Conservation (phyloP, 164 flowering plant species). For the Aristolochia contorta region DNA sequence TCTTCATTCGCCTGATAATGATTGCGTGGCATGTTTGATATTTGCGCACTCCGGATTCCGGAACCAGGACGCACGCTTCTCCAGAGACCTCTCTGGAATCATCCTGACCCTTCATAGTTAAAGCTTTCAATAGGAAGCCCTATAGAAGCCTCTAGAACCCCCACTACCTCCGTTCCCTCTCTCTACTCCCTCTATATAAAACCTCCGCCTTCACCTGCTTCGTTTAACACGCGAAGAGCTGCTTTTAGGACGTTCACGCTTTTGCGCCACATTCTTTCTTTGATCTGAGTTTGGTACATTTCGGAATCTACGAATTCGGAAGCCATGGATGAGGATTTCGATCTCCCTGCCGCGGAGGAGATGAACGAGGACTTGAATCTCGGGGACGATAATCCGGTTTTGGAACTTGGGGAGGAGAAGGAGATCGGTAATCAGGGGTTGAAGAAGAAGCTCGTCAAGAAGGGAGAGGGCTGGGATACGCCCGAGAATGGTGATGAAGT, state of each 20-base stretch:
- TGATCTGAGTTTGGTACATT: no score
- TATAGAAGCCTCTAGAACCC: constrained; percentile 11
- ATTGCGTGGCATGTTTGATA: background rate
- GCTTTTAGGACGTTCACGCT: background rate
- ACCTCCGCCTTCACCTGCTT: background rate
- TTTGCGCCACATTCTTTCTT: no score
- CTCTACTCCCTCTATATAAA: background rate
- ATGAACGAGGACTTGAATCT: constrained; percentile 27
- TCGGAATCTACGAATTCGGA: background rate
- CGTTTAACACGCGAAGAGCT: background rate
- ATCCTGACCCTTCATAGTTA: constrained; percentile 2
- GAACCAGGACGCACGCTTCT: background rate
- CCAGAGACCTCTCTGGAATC: no score
- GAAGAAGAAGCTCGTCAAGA: constrained; percentile 85
- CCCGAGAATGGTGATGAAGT: constrained; percentile 86
- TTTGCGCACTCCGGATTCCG: background rate
- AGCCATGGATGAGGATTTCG: constrained; percentile 42
- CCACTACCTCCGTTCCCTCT: background rate
- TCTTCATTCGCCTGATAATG: no score
- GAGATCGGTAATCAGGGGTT: constrained; percentile 76
- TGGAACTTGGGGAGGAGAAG: constrained; percentile 89
- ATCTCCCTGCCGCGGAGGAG: constrained; percentile 23
- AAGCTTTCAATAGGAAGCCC: background rate
- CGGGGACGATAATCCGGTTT: constrained; percentile 29
- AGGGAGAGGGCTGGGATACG: constrained; percentile 77